A percentile compares a stretch with the other conserved stretches of the same genome.
Conservation (phyloP, 2,329 filamentous ascomycete species). For the Colletotrichum tropicale region DNA sequence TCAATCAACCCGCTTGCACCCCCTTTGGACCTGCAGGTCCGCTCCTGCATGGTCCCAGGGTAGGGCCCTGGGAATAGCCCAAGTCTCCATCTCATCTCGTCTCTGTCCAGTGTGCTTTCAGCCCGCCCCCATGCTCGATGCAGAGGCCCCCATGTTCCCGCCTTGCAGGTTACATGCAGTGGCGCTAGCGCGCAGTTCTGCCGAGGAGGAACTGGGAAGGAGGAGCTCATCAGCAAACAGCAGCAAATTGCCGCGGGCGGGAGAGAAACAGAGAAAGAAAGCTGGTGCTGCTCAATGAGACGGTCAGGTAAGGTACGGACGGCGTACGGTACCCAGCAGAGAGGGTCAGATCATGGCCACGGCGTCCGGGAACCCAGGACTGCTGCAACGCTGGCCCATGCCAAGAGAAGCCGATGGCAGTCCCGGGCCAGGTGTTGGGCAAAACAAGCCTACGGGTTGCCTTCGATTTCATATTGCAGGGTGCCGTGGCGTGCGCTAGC, state of each 20-base stretch:
- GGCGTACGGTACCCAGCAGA: not conserved
- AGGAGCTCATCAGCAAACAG: not conserved
- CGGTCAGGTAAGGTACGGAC: not conserved
- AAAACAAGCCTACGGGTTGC: not conserved
- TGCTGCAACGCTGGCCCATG: not conserved
- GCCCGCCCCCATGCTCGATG: not conserved
- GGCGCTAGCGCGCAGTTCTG: conserved; percentile 12
- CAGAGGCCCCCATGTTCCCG: conserved; percentile 6
- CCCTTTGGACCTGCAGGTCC: conserved; percentile 15
- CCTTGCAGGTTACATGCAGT: conserved; percentile 13
- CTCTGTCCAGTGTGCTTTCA: not conserved
- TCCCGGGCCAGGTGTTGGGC: not conserved
- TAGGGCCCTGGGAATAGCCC: not conserved
- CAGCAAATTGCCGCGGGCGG: not conserved
- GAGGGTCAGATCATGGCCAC: not conserved
- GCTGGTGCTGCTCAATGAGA: not conserved
- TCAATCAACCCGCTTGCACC: conserved; percentile 6
- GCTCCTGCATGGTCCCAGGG: conserved; percentile 12
- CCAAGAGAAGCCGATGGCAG: not conserved
- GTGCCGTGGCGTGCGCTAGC: conserved; percentile 17
- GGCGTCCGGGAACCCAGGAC: not conserved
- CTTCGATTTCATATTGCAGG: conserved; percentile 14
- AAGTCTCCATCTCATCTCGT: conserved; percentile 16
- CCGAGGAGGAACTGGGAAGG: not conserved
- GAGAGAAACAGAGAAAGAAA: not conserved